Evolutionary conservation across 2,329 filamentous ascomycete species (phyloP), one percentile per base, ranked within the genome.

Genomic region (Aspergillus tamarii): DNA sequence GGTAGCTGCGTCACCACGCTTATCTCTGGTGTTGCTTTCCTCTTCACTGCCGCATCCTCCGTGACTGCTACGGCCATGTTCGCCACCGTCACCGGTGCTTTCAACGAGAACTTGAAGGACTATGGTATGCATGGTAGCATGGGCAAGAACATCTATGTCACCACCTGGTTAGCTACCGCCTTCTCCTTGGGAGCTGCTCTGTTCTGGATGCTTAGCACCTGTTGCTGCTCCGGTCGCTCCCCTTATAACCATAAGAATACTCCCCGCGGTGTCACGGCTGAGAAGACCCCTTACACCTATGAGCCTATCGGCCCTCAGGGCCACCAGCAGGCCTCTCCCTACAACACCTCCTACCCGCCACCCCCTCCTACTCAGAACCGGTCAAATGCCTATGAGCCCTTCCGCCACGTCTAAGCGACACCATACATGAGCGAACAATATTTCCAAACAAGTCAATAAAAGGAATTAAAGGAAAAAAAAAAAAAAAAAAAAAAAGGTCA

Each of bases 161-260:
- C 88, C 23, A 87, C 91, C 71, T 97, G 94, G 92, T 83, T 98
- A 64, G 89, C 89, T 50, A 89, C 90, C 45, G 91, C 87, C 32
- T 93, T 96, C 75, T 89, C 90, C 66, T 76, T 95, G 39, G 91
- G 79, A 48, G 90, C 91, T 9, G 88, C 87, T 67, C 80, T 97
- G 75, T 97, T 98, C 89, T 98, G 95, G 94, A 82, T 94, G 74
- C 88, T 96, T 78, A 92, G 89, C 78, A 87, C 91, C 73, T 98
- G 94, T 89, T 98, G 94, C 88, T 97, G 94, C 84, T 88, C 86
- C 70, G 92, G 92, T 54, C 83, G 85, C 70, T 84, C 80, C 60
- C 80, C 82, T 32, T 82, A 82, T 59, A 76, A 81, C 73, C 80
- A 76, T 65, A 75, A 74, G 59, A 80, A 82, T 66, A 65, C 73